Conservation (phyloP, 371 early-diverging fungal species). For the Mucor saturninus region DNA sequence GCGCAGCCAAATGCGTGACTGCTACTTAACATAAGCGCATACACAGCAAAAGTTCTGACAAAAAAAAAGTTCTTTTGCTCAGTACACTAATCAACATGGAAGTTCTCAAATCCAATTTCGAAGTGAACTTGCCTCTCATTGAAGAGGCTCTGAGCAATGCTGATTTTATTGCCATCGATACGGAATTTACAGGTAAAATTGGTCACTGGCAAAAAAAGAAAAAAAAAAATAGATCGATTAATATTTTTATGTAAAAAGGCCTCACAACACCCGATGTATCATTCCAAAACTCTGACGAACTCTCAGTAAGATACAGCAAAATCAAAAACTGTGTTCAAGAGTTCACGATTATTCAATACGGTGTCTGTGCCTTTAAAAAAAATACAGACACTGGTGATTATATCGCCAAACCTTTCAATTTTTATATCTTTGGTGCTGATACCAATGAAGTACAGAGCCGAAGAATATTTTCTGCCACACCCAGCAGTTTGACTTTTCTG, state of each 20-base stretch:
- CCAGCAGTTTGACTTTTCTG: constrained; percentile 60
- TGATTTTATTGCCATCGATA: constrained; percentile 84
- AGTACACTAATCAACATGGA: constrained; percentile 62
- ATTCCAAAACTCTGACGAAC: constrained; percentile 43
- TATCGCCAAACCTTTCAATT: constrained; percentile 82
- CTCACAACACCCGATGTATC: constrained; percentile 24
- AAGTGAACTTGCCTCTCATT: constrained; percentile 57
- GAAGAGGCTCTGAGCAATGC: constrained; percentile 65
- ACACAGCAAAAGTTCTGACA: no score
- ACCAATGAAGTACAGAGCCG: constrained; percentile 39
- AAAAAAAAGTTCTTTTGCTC: not conserved
- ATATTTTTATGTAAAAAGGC: constrained; percentile 25
- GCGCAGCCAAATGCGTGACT: no score
- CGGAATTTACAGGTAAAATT: constrained; percentile 79
- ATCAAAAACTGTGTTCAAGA: constrained; percentile 53
- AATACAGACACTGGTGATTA: constrained; percentile 47
- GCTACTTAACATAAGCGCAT: no score
- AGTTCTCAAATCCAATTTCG: constrained; percentile 69
- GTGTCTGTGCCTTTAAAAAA: constrained; percentile 76
- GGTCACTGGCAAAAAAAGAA: not conserved
- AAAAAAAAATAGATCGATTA: not conserved
- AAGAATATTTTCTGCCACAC: constrained; percentile 64
- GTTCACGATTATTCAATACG: constrained; percentile 77
- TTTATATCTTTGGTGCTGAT: constrained; percentile 79
- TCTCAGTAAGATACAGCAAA: constrained; percentile 66